Conservation (phyloP, 1,284 basidiomycete species). For the Cutaneotrichosporon sp. region DNA sequence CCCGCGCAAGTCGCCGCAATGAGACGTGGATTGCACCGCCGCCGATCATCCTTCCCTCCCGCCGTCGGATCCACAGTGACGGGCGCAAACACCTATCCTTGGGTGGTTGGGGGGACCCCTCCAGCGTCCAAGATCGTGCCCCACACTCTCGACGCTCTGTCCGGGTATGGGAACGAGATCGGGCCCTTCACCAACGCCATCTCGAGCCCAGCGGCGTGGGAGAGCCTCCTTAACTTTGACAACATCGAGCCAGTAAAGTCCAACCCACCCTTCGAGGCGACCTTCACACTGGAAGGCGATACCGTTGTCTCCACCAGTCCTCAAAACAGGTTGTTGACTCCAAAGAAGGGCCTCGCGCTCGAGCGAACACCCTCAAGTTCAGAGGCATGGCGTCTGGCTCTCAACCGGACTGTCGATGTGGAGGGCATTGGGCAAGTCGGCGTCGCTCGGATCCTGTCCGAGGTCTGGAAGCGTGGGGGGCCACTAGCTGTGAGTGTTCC, state of each 20-base stretch:
- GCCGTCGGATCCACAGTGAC: constrained; percentile 24
- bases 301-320: background rate
- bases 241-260: constrained; percentile 6
- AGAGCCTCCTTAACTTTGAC: constrained; percentile 35
- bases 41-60: constrained; percentile 39
- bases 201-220: constrained; percentile 25
- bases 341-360: background rate
- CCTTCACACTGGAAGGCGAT: background rate
- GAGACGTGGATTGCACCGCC: constrained; percentile 16
- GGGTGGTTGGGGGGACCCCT: constrained; percentile 17
- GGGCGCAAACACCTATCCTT: constrained; percentile 26
- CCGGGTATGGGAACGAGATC: constrained; percentile 18
- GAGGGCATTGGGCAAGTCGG: constrained; percentile 45
- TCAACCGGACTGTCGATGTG: constrained; percentile 42
- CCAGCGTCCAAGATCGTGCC: background rate
- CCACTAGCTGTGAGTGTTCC: constrained; percentile 40
- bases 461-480: constrained; percentile 49
- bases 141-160: background rate
- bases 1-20: constrained; percentile 22
- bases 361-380: constrained; percentile 13
- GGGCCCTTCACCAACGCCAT: background rate
- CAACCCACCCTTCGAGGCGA: background rate
- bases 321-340: background rate
- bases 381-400: constrained; percentile 33
- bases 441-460: constrained; percentile 38